Evolutionary conservation across 2,329 filamentous ascomycete species (phyloP), one percentile per base, ranked within the genome.

Genomic region (Graphilbum sp.): DNA sequence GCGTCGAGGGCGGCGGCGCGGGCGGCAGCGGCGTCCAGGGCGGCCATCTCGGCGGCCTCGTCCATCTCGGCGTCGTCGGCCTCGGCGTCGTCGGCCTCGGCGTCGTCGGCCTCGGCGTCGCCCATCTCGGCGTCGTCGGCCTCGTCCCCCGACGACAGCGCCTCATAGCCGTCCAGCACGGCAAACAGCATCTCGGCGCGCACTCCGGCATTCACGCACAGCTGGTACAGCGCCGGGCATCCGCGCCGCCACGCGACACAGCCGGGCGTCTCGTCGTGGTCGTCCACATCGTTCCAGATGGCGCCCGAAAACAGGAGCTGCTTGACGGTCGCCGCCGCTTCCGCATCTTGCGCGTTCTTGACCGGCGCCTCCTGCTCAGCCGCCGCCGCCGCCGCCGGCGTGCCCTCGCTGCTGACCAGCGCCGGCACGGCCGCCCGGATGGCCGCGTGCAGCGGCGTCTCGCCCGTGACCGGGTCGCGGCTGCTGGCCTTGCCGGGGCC

Each of bases 251-350:
- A 65, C 9, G 90, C 90, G 32, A 95, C 63, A 54, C 88, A 96
- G 8, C 86, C 90, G 0, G 90, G 86, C 3, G 90, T 96, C 64
- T 96, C 88, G 49, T 85, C 72, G 48, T 83, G 79, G 47, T 66
- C 61, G 56, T 96, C 85, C 40, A 96, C 64, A 54, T 95, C 87
- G 60, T 98, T 98, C 90, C 90, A 98, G 48, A 96, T 95, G 11
- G 85, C 90, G 24, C 90, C 90, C 48, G 81, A 79, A 51, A 87
- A 70, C 43, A 96, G 75, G 8, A 96, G 67, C 51, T 90, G 72
- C 47, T 72, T 70, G 5, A 95, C 78, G 37, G 75, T 72, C 39
- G 69, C 67, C 3, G 76, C 81, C 30, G 71, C 69, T 34, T n/a
- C 30, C 12, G 45, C 44, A 4, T 45, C 43, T 5, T 19, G 3